Evolutionary conservation across 2,329 filamentous ascomycete genomes (phyloP).

Genomic region (Byssochlamys sp.): DNA sequence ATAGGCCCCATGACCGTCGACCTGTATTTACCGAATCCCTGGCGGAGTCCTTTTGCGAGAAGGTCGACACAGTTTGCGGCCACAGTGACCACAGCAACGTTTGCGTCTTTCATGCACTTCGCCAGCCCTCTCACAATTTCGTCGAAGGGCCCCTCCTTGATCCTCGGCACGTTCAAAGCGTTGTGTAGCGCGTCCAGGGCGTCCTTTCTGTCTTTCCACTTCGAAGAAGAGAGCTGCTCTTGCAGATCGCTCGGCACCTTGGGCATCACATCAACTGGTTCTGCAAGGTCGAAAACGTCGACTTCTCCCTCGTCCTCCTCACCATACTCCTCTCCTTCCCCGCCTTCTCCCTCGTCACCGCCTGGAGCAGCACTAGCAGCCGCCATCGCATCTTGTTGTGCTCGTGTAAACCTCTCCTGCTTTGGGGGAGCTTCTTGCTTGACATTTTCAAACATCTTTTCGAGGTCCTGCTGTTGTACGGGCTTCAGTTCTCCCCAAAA

Average conservation of each 20-base stretch:
- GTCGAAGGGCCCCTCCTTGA: conserved; percentile 81
- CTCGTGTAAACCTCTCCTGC: conserved; percentile 77
- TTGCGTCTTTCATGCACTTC: conserved; percentile 98
- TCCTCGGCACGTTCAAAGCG: conserved; percentile 71
- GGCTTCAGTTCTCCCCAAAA: conserved; percentile 95
- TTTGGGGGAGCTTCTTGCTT: conserved; percentile 80
- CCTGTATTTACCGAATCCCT: conserved; percentile 70
- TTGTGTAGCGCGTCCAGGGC: conserved; percentile 72
- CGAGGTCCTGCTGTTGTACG: conserved; percentile 86
- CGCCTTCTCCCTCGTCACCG: conserved; percentile 46
- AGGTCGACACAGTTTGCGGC: conserved; percentile 88
- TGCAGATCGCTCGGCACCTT: conserved; percentile 74
- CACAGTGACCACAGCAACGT: conserved; percentile 84
- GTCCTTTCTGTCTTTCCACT: conserved; percentile 98
- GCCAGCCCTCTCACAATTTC: conserved; percentile 76
- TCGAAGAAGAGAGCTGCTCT: conserved; percentile 76
- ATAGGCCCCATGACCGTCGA: conserved; percentile 74
- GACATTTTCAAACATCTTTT: conserved; percentile 86
- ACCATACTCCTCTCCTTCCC: conserved; percentile 50
- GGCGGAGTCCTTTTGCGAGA: conserved; percentile 74
- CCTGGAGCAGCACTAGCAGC: conserved; percentile 53
- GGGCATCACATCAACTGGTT: conserved; percentile 74
- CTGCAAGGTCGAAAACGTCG: conserved; percentile 71
- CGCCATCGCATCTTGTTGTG: conserved; percentile 76
- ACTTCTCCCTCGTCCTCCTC: conserved; percentile 58